phyloP scores from a whole-genome alignment of 2,329 filamentous ascomycete genomes.

The Botrytis squamosa region DNA sequence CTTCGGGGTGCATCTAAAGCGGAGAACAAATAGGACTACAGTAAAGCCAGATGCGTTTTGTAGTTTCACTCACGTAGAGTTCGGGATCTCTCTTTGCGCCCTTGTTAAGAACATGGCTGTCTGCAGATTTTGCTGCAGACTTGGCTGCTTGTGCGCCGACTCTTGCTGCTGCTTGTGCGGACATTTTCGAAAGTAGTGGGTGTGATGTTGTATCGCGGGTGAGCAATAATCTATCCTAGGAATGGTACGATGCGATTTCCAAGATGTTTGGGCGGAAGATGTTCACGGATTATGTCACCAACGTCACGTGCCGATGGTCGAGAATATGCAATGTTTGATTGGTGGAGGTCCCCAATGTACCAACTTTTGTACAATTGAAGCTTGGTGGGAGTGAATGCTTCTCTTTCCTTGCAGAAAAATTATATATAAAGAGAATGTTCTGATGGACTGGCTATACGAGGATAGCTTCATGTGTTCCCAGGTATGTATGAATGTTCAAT shows the following conservation, averaged over 20 bases:
- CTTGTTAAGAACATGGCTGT: constrained; percentile 52
- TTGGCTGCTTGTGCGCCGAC: constrained; percentile 40
- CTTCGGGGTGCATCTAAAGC: constrained; percentile 8
- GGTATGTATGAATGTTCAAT: too few species aligned
- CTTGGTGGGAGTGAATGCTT: not conserved
- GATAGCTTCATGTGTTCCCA: not conserved
- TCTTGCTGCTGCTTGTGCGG: constrained; percentile 36
- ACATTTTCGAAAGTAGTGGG: constrained; percentile 32
- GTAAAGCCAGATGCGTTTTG: constrained; percentile 30
- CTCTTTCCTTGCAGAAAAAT: not conserved
- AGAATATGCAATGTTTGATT: not conserved
- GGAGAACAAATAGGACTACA: not conserved
- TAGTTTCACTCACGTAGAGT: constrained; percentile 60
- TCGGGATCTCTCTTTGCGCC: constrained; percentile 70
- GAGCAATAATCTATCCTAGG: constrained; percentile 6
- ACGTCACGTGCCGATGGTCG: not conserved
- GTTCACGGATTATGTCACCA: not conserved
- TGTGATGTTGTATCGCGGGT: constrained; percentile 21
- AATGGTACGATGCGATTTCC: constrained; percentile 26
- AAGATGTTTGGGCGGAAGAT: constrained; percentile 20
- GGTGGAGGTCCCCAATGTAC: not conserved
- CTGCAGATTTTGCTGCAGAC: constrained; percentile 46
- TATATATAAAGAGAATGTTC: not conserved
- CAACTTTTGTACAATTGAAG: not conserved
- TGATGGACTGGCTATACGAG: not conserved